Percentiles rank a stretch among this genome's conserved stretches.
Conservation (phyloP, 495 filamentous ascomycete species). For the Xylaria palmicola region DNA sequence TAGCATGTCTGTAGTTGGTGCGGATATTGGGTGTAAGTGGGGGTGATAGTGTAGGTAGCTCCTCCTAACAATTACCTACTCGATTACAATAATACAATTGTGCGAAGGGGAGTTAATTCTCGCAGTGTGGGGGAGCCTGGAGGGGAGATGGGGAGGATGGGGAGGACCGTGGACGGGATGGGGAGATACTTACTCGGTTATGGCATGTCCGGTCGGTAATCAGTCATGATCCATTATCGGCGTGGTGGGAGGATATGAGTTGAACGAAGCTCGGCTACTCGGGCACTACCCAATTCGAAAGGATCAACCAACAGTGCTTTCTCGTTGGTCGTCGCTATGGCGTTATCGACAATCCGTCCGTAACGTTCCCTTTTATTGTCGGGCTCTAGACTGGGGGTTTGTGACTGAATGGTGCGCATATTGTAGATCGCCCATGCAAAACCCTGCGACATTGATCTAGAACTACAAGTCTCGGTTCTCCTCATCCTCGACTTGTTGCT, state of each 20-base stretch:
- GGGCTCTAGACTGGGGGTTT: not conserved
- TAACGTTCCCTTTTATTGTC: constrained; percentile 7
- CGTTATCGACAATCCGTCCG: not conserved
- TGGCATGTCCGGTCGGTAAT: not conserved
- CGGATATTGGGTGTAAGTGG: not conserved
- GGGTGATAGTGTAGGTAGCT: not conserved
- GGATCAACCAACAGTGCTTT: constrained; percentile 1
- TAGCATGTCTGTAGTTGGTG: constrained; percentile 7
- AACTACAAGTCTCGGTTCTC: not conserved
- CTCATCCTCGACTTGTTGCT: not conserved
- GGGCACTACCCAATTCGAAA: not conserved
- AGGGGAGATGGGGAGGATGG: not conserved
- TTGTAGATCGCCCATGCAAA: not conserved
- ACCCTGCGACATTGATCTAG: constrained; percentile 3
- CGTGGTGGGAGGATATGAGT: constrained; percentile 2
- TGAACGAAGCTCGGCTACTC: not conserved
- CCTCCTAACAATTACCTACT: not conserved
- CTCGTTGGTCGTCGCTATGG: not conserved
- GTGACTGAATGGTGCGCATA: too few species aligned
- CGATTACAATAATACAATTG: constrained; percentile 21
- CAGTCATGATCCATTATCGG: not conserved
- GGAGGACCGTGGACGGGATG: too few species aligned
- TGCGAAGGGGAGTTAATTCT: constrained; percentile 15
- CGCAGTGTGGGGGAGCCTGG: not conserved
- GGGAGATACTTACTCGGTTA: not conserved